Conservation (phyloP, 305 asterid species). For the Rubia balearica region DNA sequence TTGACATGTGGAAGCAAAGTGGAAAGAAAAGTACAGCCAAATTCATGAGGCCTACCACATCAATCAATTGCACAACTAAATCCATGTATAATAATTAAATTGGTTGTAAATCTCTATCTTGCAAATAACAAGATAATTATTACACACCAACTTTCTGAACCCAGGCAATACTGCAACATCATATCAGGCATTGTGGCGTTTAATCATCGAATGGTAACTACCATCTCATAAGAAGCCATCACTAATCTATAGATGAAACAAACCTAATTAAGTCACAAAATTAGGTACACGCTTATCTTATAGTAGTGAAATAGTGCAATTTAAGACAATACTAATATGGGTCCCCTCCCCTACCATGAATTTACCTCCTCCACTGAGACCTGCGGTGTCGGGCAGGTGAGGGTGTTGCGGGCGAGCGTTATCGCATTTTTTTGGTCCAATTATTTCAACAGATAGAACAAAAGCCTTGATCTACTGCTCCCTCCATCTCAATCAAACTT, state of each 20-base stretch:
- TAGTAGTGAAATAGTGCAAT: not conserved
- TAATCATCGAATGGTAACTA: not conserved
- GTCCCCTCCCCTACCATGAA: not conserved
- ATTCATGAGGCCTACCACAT: too few species aligned
- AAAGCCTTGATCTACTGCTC: not conserved
- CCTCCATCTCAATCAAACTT: too few species aligned
- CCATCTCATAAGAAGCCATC: not conserved
- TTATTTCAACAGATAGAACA: not conserved
- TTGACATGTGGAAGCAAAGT: slow-evolving; percentile 1
- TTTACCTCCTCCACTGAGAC: too few species aligned
- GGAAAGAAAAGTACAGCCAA: not conserved
- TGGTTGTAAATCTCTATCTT: not conserved
- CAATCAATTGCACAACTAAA: not conserved
- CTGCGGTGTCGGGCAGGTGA: too few species aligned
- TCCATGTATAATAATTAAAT: not conserved
- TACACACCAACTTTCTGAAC: not conserved
- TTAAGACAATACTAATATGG: not conserved
- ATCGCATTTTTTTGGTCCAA: too few species aligned
- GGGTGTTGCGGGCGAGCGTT: too few species aligned
- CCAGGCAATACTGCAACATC: not conserved
- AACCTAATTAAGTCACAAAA: slow-evolving; percentile 3
- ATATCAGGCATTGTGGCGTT: not conserved
- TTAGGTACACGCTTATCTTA: not conserved
- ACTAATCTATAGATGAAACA: not conserved
- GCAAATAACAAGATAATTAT: not conserved